Percentiles rank a stretch among this genome's conserved stretches.
Evolutionary conservation across 352 stramenopile genomes (phyloP).

Genomic region (Phytopythium oedochilum): DNA sequence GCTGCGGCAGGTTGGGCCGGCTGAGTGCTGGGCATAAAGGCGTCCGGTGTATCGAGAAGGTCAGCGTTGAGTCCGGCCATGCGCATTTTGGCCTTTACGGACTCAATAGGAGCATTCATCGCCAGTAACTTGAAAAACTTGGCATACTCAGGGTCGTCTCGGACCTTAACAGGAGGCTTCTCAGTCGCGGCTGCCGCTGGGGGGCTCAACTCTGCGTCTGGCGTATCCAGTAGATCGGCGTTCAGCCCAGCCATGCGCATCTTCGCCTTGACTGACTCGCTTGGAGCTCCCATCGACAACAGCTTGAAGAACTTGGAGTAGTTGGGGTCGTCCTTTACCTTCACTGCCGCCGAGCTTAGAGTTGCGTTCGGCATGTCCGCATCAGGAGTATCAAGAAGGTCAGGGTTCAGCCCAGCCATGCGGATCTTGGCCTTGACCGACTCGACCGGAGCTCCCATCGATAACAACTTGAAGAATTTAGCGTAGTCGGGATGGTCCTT

Average conservation of each 20-base stretch:
- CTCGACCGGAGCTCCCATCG: conserved; percentile 44
- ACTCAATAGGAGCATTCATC: conserved; percentile 45
- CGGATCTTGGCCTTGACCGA: conserved; percentile 59
- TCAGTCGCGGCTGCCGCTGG: too few species aligned
- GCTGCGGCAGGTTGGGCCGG: conserved; percentile 26
- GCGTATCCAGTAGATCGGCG: conserved; percentile 66
- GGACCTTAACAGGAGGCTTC: too few species aligned
- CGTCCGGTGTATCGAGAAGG: conserved; percentile 68
- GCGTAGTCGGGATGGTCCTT: conserved; percentile 50
- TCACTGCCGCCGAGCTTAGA: conserved; percentile 9
- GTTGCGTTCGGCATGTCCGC: conserved; percentile 18
- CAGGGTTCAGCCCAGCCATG: conserved; percentile 45
- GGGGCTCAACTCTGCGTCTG: too few species aligned
- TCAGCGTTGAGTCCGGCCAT: conserved; percentile 52
- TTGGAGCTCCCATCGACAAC: conserved; percentile 48
- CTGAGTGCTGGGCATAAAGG: conserved; percentile 17
- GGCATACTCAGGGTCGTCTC: conserved; percentile 43
- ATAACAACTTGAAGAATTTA: conserved; percentile 74
- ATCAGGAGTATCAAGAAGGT: conserved; percentile 73
- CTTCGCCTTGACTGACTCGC: conserved; percentile 50
- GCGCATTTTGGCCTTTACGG: conserved; percentile 54
- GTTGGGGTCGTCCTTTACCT: conserved; percentile 59
- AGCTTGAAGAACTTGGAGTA: conserved; percentile 82
- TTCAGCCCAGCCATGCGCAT: conserved; percentile 63
- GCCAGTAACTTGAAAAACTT: conserved; percentile 73